Evolutionary conservation across 2,329 filamentous ascomycete species (phyloP), one percentile per base, ranked within the genome.

Genomic region (Neonectria coccinea): DNA sequence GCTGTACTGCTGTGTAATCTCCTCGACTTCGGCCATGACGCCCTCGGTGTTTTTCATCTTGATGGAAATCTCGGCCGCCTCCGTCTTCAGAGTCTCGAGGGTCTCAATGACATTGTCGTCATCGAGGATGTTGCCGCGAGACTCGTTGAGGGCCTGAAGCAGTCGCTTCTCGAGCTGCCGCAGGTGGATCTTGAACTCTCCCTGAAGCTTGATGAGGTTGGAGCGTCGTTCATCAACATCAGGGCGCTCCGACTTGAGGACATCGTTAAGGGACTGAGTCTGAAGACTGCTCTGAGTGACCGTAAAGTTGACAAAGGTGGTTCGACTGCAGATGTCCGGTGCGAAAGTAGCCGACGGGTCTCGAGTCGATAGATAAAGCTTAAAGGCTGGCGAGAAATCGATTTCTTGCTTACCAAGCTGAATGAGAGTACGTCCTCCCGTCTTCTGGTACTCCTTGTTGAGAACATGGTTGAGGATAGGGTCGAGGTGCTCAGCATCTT

Each of bases 361-460:
- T 74, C 95, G 88, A 2, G 97, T 99, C 0, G 95, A 97, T 42
- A 99, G 84, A 78, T 97, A 99, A 33, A 99, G 86, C 81, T 91
- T 96, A 86, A 99, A 99, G 0, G 94, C 89, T 1, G 96, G 95
- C 55, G 96, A 99, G 81, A 99, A 99, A 79, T 99, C 96, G 70
- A 99, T 99, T 81, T 99, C 94, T 80, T 99, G 97, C 80, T 96
- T 97, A 75, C 96, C 96, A 44, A 99, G 92, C 80, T 99, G 96
- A 68, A 99, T 99, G 57, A 99, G 89, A 50, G 98, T 95, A 86
- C 96, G 95, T 22, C 96, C 96, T 71, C 96, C 96, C 29, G 97
- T 99, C 83, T 94, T 97, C 80, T 99, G 97, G 79, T 99, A 99
- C 77, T 99, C 96, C 79, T 99, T 99, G 83, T 99, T 99, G 80